Percentiles rank a stretch among this genome's conserved stretches.
phyloP scores from a whole-genome alignment of 208 protist genomes.

The Angomonas ambiguus region DNA sequence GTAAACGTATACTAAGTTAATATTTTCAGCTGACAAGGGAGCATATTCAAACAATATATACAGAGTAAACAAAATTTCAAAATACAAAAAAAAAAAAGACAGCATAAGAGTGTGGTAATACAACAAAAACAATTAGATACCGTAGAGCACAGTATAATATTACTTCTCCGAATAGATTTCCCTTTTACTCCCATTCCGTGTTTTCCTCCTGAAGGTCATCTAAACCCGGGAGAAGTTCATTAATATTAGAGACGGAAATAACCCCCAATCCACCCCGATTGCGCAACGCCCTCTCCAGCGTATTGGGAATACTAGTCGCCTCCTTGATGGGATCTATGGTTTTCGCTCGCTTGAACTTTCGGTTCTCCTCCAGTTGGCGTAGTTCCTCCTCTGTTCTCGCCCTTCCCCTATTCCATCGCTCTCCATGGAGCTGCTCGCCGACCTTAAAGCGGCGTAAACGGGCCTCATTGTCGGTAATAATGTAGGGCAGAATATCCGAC shows the following conservation, averaged over 20 bases:
- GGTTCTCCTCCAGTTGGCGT: slow-evolving; percentile 39
- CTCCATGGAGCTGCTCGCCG: slow-evolving; percentile 59
- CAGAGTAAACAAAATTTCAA: neutral
- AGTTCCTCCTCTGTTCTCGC: slow-evolving; percentile 73
- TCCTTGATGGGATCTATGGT: slow-evolving; percentile 34
- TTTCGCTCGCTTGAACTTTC: slow-evolving; percentile 42
- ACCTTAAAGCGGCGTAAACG: slow-evolving; percentile 68
- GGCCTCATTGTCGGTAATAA: slow-evolving; percentile 85
- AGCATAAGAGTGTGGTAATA: slow-evolving; percentile 2
- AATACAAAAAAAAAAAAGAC: neutral
- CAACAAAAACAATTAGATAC: neutral
- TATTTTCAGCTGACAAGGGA: neutral
- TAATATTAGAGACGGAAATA: slow-evolving; percentile 71
- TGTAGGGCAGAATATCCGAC: slow-evolving; percentile 60
- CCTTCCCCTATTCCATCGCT: slow-evolving; percentile 61
- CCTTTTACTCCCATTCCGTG: slow-evolving; percentile 51
- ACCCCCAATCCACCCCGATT: slow-evolving; percentile 45
- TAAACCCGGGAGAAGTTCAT: slow-evolving; percentile 67
- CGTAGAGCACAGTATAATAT: neutral
- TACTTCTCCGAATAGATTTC: neutral
- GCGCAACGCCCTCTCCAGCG: slow-evolving; percentile 60
- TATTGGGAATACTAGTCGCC: slow-evolving; percentile 24
- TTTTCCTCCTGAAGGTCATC: slow-evolving; percentile 36
- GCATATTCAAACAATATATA: neutral
- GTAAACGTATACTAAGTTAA: neutral